phyloP scores from a whole-genome alignment of 495 filamentous ascomycete genomes.

The Chaetomidium leptoderma region DNA sequence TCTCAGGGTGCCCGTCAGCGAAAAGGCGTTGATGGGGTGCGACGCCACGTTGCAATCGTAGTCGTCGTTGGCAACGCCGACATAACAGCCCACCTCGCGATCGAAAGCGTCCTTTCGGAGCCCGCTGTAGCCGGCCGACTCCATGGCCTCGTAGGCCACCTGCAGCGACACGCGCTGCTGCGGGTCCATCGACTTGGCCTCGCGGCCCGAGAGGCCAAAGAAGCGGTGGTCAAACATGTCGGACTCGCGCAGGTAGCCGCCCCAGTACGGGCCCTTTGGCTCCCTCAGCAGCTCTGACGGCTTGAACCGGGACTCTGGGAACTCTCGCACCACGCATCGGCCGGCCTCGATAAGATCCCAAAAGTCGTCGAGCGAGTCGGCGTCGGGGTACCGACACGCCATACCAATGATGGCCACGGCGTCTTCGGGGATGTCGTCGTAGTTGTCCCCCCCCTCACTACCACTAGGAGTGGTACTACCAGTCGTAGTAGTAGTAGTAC shows the following conservation, averaged over 20 bases:
- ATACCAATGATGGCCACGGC: constrained; percentile 35
- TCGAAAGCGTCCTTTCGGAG: background rate
- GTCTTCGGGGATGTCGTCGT: background rate
- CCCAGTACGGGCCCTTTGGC: constrained; percentile 2
- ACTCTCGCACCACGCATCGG: background rate
- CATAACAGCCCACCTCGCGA: constrained; percentile 24
- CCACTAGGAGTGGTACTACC: too few relatives aligned
- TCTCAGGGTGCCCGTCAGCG: constrained; percentile 18
- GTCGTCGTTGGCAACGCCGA: constrained; percentile 29
- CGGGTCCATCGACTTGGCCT: constrained; percentile 61
- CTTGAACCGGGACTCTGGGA: background rate
- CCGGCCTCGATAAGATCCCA: constrained; percentile 14
- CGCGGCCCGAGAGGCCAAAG: constrained; percentile 52
- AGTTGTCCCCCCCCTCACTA: too few relatives aligned
- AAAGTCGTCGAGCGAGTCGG: constrained; percentile 19
- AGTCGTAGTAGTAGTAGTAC: too few relatives aligned
- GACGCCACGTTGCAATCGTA: constrained; percentile 34
- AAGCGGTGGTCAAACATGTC: constrained; percentile 50
- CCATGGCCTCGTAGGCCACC: constrained; percentile 75
- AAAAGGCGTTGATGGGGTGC: constrained; percentile 43
- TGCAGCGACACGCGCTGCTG: constrained; percentile 71
- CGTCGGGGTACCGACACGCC: constrained; percentile 36
- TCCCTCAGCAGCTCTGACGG: background rate
- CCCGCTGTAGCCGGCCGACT: constrained; percentile 53
- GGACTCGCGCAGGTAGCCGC: constrained; percentile 39